A percentile compares a stretch with the other conserved stretches of the same genome.
Evolutionary conservation across 148 eudicot genomes (phyloP).

Genomic region (Spergularia bocconei): DNA sequence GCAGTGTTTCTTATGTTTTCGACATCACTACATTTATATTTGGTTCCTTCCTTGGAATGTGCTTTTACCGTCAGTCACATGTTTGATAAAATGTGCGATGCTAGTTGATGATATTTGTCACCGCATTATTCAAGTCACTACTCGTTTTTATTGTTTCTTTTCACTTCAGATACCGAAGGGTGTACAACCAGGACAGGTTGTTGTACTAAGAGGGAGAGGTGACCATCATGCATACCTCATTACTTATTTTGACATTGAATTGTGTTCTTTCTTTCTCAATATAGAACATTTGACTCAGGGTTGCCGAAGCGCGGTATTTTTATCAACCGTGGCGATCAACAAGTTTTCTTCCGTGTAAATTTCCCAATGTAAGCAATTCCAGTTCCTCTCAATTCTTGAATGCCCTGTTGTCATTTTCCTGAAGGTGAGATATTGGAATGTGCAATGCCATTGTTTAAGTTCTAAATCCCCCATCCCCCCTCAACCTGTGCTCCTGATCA

Average conservation of each 20-base stretch:
- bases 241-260: neutral
- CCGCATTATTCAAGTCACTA: neutral
- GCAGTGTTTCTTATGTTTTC: neutral
- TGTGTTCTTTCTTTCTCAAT: conserved; percentile 1
- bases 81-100: neutral
- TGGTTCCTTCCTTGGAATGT: neutral
- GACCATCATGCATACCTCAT: conserved; percentile 8
- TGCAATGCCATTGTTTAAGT: no score
- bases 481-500: neutral
- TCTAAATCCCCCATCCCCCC: no score
- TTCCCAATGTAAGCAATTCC: conserved; percentile 65
- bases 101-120: neutral
- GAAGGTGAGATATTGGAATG: neutral
- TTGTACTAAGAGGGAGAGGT: conserved; percentile 82
- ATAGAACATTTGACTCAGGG: conserved; percentile 44
- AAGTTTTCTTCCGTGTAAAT: conserved; percentile 68
- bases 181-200: conserved; percentile 85
- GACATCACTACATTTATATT: neutral
- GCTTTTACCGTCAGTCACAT: neutral
- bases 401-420: neutral
- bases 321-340: conserved; percentile 71
- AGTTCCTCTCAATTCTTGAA: neutral
- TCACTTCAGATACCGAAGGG: conserved; percentile 75
- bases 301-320: conserved; percentile 74
- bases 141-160: conserved; percentile 2